Conservation (phyloP, 208 protist species). For the Crithidia sp. region DNA sequence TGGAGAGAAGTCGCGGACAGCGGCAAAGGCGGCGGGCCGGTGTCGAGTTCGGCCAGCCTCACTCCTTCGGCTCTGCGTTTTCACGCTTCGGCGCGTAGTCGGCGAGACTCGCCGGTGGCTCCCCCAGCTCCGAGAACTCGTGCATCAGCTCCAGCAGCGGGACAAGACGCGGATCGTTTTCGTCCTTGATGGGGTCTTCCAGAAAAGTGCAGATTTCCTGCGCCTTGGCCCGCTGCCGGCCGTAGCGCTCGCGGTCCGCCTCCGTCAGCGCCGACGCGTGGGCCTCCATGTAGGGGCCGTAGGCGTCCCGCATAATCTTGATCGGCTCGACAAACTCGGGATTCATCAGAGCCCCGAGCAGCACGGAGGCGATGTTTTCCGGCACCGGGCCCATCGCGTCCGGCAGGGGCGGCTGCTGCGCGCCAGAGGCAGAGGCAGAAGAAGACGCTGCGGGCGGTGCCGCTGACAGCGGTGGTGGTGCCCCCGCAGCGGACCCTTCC, state of each 20-base stretch:
- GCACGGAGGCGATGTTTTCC: slow-evolving; percentile 45
- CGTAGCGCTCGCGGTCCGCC: slow-evolving; percentile 60
- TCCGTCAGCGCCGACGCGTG: slow-evolving; percentile 35
- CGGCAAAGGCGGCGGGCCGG: too few relatives aligned
- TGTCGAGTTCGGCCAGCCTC: neutral
- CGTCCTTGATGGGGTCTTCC: slow-evolving; percentile 38
- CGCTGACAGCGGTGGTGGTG: neutral
- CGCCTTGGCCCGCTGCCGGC: slow-evolving; percentile 52
- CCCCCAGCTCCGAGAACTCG: slow-evolving; percentile 71
- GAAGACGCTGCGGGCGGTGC: slow-evolving; percentile 12
- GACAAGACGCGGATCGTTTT: slow-evolving; percentile 52
- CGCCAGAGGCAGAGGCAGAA: neutral
- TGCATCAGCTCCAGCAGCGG: slow-evolving; percentile 66
- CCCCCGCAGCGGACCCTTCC: slow-evolving; percentile 1
- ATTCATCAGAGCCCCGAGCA: slow-evolving; percentile 56
- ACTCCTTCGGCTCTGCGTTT: neutral
- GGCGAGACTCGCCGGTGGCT: slow-evolving; percentile 51
- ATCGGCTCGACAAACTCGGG: slow-evolving; percentile 68
- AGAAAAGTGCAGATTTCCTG: slow-evolving; percentile 71
- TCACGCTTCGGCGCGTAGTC: slow-evolving; percentile 33
- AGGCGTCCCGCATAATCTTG: slow-evolving; percentile 67
- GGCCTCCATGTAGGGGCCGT: slow-evolving; percentile 53
- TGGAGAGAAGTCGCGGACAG: too few relatives aligned
- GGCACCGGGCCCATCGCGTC: slow-evolving; percentile 5
- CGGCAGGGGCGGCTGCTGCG: neutral